Percentiles rank a stretch among this genome's conserved stretches.
Evolutionary conservation across 2,329 filamentous ascomycete genomes (phyloP).

Genomic region (Tricladium varicosporioides): DNA sequence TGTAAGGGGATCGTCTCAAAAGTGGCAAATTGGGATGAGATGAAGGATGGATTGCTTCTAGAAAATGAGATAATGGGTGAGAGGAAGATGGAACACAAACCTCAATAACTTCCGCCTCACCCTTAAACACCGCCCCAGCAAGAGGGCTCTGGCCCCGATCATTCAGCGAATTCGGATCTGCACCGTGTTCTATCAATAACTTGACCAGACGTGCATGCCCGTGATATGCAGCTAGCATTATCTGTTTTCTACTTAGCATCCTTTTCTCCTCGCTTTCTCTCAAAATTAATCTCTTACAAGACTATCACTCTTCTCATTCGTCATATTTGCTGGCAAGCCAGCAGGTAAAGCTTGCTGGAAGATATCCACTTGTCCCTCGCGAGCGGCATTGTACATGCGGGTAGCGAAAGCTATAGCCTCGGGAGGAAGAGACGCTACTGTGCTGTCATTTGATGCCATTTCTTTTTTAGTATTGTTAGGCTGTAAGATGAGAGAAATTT

Average conservation of each 20-base stretch:
- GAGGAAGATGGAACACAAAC: conserved; percentile 37
- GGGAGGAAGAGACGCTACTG: conserved; percentile 46
- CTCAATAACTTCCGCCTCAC: conserved; percentile 62
- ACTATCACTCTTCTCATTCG: conserved; percentile 72
- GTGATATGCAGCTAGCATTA: conserved; percentile 73
- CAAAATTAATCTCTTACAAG: no score
- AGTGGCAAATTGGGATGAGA: background rate
- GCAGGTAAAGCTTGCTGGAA: conserved; percentile 63
- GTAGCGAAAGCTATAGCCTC: conserved; percentile 65
- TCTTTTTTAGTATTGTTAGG: no score
- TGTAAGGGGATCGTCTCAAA: no score
- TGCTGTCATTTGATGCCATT: background rate
- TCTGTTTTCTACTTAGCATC: no score
- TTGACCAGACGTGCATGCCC: conserved; percentile 60
- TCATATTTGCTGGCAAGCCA: conserved; percentile 67
- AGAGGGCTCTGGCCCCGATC: conserved; percentile 67
- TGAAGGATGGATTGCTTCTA: background rate
- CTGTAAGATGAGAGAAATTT: no score
- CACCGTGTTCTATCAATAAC: conserved; percentile 59
- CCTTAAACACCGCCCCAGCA: conserved; percentile 72
- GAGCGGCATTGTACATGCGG: conserved; percentile 66
- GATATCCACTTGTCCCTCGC: conserved; percentile 53
- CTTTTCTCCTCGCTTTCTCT: no score
- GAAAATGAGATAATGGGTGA: no score
- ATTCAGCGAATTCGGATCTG: conserved; percentile 67